Base-by-base conservation (phyloP, 192 early-diverging fungal genomes). In the Umbelopsis sp. region DNA sequence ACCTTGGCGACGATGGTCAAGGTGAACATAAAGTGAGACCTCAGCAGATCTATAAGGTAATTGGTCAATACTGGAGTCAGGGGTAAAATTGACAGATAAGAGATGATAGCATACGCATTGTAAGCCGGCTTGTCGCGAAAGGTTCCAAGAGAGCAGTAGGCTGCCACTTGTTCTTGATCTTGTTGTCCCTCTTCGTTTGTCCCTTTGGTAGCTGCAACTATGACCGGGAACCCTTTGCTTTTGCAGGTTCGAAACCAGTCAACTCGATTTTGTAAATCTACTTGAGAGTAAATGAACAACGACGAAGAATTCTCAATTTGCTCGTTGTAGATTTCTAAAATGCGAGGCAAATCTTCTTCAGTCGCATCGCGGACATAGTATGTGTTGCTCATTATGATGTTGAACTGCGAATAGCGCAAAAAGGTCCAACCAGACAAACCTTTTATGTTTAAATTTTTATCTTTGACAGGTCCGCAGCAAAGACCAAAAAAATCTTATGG, bases 11-110 rank as follows among this genome's bases (percentile, higher is more conserved):
- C 82, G 80, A 46, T 83, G 82, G 47, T 82, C 74, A 22, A 73
- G 58, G 33, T 83, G 75, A 47, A 86, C 78, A 72, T 86, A 86
- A 20, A 86, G 6, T 7, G 84, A 86, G n/a, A 83, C 77, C 66
- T 86, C 84, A 3, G 80, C 76, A 33, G 84, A 77, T 33, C 84
- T 86, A 51, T 4, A 22, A 65, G n/a, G 25, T 2, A 10, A 44
- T 37, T 5, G 23, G 48, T 21, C 35, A 13, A 21, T 52, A 23
- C 50, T 30, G 11, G 20, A 9, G 10, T 66, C 16, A 21, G 49
- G 20, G n/a, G 1, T 25, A 37, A 50, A 53, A 67, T n/a, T 66
- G n/a, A 45, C 23, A 64, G 9, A n/a, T 41, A 48, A 13, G 48
- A 37, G 7, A 45, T 47, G 13, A 8, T 2, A 27, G 27, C 68